Conservation (phyloP, 148 eudicot species). For the Diospyros lotus region DNA sequence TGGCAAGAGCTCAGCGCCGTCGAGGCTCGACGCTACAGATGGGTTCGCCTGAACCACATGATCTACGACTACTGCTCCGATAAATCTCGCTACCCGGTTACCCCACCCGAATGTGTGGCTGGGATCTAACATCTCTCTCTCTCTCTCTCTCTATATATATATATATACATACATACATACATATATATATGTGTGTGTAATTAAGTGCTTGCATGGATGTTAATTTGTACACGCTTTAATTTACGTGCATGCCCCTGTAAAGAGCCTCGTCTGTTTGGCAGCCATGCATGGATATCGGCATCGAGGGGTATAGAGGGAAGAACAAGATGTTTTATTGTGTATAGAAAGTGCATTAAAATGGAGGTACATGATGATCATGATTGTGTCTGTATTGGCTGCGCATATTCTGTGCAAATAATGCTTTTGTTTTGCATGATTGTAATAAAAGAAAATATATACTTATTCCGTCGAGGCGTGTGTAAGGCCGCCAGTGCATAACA, state of each 20-base stretch:
- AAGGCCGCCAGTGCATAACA: too few species aligned
- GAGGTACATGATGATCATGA: neutral
- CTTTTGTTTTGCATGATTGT: neutral
- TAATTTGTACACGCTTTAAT: neutral
- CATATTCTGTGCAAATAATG: neutral
- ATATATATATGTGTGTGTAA: neutral
- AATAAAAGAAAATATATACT: neutral
- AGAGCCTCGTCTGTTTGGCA: neutral
- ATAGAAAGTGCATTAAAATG: neutral
- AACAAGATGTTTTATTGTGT: neutral
- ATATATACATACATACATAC: neutral
- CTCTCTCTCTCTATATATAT: too few species aligned
- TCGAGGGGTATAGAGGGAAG: neutral
- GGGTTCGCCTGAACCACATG: constrained; percentile 67
- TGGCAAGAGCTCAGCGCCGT: constrained; percentile 40
- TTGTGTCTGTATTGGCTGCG: neutral
- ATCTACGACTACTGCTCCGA: constrained; percentile 73
- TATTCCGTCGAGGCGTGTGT: too few species aligned
- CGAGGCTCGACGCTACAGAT: constrained; percentile 44
- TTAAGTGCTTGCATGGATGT: too few species aligned
- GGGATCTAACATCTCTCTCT: constrained; percentile 7
- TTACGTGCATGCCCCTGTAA: neutral
- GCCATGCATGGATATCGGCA: neutral
- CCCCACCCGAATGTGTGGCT: constrained; percentile 39
- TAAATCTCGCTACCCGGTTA: constrained; percentile 38